phyloP scores from a whole-genome alignment of 306 rosid genomes.

The Malus asiatica region DNA sequence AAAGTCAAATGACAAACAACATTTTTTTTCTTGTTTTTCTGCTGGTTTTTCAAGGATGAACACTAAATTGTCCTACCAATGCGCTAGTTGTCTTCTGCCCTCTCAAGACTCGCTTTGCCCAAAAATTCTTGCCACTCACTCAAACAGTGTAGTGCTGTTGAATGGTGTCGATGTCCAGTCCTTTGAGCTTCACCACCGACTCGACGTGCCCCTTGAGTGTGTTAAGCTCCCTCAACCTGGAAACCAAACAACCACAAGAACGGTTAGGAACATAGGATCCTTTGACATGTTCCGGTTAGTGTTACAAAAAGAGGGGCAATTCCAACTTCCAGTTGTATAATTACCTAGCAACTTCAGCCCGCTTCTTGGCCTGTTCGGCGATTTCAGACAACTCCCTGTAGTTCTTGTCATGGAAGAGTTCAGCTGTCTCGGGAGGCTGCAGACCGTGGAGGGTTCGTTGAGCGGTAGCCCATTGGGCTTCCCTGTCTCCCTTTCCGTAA shows the following conservation, averaged over 20 bases:
- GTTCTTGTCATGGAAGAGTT: constrained; percentile 38
- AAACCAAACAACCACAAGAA: background rate
- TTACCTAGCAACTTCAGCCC: constrained; percentile 81
- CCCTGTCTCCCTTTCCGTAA: constrained; percentile 79
- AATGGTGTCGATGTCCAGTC: constrained; percentile 82
- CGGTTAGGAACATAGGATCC: background rate
- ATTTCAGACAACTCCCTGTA: constrained; percentile 63
- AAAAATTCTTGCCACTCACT: constrained; percentile 14
- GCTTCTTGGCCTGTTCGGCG: constrained; percentile 74
- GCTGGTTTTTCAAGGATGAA: background rate
- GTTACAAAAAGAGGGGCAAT: background rate
- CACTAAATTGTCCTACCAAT: background rate
- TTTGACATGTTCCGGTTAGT: background rate
- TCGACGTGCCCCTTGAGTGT: constrained; percentile 89
- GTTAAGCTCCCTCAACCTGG: constrained; percentile 83
- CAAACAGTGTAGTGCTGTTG: constrained; percentile 85
- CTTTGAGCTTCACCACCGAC: constrained; percentile 83
- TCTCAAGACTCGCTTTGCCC: constrained; percentile 2
- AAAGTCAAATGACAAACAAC: background rate
- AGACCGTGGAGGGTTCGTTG: constrained; percentile 84
- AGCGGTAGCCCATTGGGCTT: constrained; percentile 89
- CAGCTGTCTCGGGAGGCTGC: constrained; percentile 51
- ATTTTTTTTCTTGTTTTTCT: background rate
- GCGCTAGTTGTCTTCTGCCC: constrained; percentile 10
- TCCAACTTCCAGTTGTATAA: background rate